Percentiles rank a stretch among this genome's conserved stretches.
phyloP scores from a whole-genome alignment of 257 asterid genomes.

The Scutellaria galericulata region DNA sequence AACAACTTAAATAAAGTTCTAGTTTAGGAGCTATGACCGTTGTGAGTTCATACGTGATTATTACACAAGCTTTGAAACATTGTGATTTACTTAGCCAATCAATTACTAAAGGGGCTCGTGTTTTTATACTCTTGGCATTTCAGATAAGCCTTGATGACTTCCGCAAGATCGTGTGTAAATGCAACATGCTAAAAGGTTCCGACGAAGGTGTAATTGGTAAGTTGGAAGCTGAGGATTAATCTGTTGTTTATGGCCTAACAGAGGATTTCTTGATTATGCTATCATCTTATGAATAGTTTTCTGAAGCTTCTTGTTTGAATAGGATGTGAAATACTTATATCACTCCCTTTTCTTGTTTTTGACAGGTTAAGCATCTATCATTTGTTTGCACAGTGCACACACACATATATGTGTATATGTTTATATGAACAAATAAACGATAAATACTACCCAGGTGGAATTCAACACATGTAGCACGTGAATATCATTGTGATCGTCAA shows the following conservation, averaged over 20 bases:
- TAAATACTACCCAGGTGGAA: no score
- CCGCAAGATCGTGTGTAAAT: conserved; percentile 66
- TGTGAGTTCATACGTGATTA: no score
- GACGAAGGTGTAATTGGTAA: conserved; percentile 39
- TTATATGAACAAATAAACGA: background rate
- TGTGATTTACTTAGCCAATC: no score
- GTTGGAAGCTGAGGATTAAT: conserved; percentile 3
- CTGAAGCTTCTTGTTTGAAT: background rate
- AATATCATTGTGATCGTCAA: no score
- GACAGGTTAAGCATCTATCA: background rate
- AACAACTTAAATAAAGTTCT: no score
- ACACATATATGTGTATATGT: no score
- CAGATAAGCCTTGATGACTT: conserved; percentile 80
- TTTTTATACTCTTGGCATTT: conserved; percentile 26
- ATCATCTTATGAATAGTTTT: background rate
- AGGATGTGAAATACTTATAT: background rate
- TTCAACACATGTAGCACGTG: no score
- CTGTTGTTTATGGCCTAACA: background rate
- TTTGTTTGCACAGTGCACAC: no score
- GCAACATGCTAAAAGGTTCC: conserved; percentile 66
- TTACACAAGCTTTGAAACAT: no score
- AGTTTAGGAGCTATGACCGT: no score
- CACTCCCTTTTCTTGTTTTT: background rate
- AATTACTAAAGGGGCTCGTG: background rate
- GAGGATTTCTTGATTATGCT: background rate